These are phyloP conservation scores for Cladosporium sp. DNA, from an alignment of 2,329 filamentous ascomycete species.

Conservation along the genomic window DNA sequence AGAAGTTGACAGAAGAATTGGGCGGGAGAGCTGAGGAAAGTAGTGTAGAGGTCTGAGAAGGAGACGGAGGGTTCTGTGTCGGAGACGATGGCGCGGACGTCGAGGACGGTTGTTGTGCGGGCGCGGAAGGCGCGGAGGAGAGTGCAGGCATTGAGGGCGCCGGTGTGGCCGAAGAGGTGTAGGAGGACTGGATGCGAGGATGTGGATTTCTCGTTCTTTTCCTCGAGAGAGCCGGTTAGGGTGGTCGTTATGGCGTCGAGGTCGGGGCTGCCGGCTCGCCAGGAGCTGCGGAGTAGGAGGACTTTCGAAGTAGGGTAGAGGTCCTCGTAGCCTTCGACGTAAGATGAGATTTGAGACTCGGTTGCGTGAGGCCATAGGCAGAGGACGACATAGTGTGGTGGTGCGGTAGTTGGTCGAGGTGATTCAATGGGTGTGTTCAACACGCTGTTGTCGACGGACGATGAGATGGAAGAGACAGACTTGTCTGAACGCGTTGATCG, in stretches of 20 bases:
- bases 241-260: conserved; percentile 18
- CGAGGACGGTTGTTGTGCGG: conserved; percentile 25
- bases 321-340: conserved; percentile 31
- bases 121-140: conserved; percentile 33
- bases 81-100: conserved; percentile 30
- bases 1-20: conserved; percentile 24
- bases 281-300: conserved; percentile 27
- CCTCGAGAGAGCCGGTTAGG: conserved; percentile 20
- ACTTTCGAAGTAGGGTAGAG: conserved; percentile 33
- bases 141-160: conserved; percentile 29
- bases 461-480: conserved; percentile 14
- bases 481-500: conserved; percentile 21
- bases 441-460: conserved; percentile 17
- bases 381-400: conserved; percentile 32
- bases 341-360: conserved; percentile 31
- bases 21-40: conserved; percentile 22
- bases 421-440: conserved; percentile 16
- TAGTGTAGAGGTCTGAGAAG: conserved; percentile 9
- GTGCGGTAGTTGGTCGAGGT: conserved; percentile 15
- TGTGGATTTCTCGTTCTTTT: conserved; percentile 2
- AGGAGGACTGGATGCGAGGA: conserved; percentile 26
- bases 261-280: conserved; percentile 13
- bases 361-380: conserved; percentile 34
- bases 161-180: conserved; percentile 33
- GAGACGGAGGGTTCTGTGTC: conserved; percentile 29